Conservation (phyloP, 208 protist genomes). For the Leishmania mexicana region DNA sequence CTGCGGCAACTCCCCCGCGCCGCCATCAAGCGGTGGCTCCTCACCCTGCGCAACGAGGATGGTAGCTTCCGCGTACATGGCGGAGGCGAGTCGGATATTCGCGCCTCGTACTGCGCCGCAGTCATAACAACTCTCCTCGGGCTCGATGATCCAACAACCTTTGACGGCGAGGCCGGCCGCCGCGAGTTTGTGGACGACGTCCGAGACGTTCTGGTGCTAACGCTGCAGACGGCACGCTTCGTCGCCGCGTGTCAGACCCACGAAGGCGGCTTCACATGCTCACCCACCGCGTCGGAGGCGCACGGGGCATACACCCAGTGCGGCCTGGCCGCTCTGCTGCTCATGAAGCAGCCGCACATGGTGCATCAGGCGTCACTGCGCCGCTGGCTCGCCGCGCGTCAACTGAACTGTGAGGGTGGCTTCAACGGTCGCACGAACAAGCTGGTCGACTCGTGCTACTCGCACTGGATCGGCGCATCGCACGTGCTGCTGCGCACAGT, state of each 20-base stretch:
- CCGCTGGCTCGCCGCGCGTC: conserved; percentile 81
- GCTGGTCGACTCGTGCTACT: conserved; percentile 98
- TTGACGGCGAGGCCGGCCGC: conserved; percentile 16
- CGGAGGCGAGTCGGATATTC: conserved; percentile 88
- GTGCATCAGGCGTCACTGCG: conserved; percentile 58
- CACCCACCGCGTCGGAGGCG: conserved; percentile 64
- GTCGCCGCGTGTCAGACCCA: conserved; percentile 88
- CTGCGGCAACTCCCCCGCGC: conserved; percentile 63
- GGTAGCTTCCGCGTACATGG: conserved; percentile 86
- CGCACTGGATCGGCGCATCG: conserved; percentile 95
- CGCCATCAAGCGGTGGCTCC: conserved; percentile 86
- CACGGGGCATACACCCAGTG: conserved; percentile 95
- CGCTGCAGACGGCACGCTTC: conserved; percentile 51
- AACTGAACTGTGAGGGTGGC: conserved; percentile 86
- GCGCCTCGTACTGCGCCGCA: conserved; percentile 86
- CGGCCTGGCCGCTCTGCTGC: conserved; percentile 69
- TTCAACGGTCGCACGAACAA: conserved; percentile 98
- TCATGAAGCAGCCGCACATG: conserved; percentile 63
- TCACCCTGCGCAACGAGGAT: conserved; percentile 69
- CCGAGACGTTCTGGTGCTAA: conserved; percentile 45
- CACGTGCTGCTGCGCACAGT: conserved; percentile 63
- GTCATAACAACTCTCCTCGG: conserved; percentile 72
- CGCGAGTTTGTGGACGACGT: conserved; percentile 32
- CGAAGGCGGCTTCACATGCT: conserved; percentile 91
- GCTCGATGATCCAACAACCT: conserved; percentile 56